Conservation (phyloP, 2,329 filamentous ascomycete species). For the Colletotrichum graminicola region DNA sequence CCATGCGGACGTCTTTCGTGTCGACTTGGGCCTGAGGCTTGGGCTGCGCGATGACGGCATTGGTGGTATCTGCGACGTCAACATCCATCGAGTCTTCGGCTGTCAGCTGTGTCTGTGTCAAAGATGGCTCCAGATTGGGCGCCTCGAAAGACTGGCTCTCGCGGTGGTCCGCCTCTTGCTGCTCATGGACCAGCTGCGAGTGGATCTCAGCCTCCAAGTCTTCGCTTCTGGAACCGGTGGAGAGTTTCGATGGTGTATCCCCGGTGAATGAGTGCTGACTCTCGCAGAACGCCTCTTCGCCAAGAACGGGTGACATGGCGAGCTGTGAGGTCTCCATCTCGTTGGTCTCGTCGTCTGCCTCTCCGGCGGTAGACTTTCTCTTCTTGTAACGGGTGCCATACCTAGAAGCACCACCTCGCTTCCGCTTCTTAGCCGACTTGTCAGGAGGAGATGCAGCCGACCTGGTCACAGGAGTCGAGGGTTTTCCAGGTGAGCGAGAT, state of each 20-base stretch:
- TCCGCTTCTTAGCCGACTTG: constrained; percentile 47
- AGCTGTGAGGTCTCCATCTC: constrained; percentile 12
- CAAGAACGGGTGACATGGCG: constrained; percentile 17
- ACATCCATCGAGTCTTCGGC: constrained; percentile 45
- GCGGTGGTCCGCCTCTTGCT: constrained; percentile 52
- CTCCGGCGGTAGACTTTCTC: constrained; percentile 40
- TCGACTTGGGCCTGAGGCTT: constrained; percentile 39
- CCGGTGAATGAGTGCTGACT: neutral
- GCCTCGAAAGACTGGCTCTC: constrained; percentile 48
- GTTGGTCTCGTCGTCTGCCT: constrained; percentile 14
- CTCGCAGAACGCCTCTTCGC: neutral
- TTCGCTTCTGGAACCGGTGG: constrained; percentile 26
- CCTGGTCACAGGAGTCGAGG: constrained; percentile 38
- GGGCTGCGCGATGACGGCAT: neutral
- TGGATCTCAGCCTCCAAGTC: constrained; percentile 57
- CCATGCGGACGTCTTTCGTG: constrained; percentile 59
- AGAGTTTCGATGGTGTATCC: constrained; percentile 30
- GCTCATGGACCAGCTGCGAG: constrained; percentile 57
- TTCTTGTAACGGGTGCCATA: constrained; percentile 46
- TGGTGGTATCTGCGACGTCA: constrained; percentile 21
- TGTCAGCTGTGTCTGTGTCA: constrained; percentile 3
- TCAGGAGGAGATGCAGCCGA: constrained; percentile 43
- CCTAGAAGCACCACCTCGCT: constrained; percentile 46
- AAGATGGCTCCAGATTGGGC: constrained; percentile 41
- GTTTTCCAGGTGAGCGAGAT: constrained; percentile 31